These are phyloP conservation scores for Logfia minima DNA, from an alignment of 129 eudicot species.

Conservation along the genomic window DNA sequence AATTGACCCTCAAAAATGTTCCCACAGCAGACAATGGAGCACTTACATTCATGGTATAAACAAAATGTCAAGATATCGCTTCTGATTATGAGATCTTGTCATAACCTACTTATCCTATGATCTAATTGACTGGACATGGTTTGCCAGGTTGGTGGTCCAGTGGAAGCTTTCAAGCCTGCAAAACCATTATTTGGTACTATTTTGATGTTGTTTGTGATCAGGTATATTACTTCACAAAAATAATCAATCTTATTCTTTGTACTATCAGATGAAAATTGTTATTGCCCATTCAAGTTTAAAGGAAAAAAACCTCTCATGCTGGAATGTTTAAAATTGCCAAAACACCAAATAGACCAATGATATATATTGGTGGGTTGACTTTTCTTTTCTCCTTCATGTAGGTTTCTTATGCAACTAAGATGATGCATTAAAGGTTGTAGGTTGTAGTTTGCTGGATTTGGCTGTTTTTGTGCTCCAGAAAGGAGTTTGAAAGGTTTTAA, in stretches of 20 bases:
- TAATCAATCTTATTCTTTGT: neutral
- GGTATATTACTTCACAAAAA: neutral
- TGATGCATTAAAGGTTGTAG: neutral
- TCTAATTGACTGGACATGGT: no score
- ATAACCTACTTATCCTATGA: no score
- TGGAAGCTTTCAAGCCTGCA: no score
- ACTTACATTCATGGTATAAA: no score
- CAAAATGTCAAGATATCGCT: no score
- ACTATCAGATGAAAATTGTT: neutral
- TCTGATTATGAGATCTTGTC: no score
- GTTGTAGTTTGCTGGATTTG: neutral
- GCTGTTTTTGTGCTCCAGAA: neutral
- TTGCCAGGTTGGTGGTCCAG: no score
- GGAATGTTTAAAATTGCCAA: slow-evolving; percentile 97
- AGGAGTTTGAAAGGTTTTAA: neutral
- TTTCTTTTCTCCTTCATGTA: slow-evolving; percentile 28
- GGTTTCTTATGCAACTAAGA: slow-evolving; percentile 23
- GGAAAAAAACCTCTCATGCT: slow-evolving; percentile 92
- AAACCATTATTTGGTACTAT: neutral
- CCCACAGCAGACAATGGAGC: no score
- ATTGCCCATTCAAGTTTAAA: no score
- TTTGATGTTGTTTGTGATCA: neutral
- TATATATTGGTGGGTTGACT: slow-evolving; percentile 89
- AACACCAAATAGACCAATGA: slow-evolving; percentile 98
- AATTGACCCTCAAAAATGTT: no score